A percentile compares a stretch with the other conserved stretches of the same genome.
Conservation (phyloP, 1,139 yeast species). For the Hansenula sp. region DNA sequence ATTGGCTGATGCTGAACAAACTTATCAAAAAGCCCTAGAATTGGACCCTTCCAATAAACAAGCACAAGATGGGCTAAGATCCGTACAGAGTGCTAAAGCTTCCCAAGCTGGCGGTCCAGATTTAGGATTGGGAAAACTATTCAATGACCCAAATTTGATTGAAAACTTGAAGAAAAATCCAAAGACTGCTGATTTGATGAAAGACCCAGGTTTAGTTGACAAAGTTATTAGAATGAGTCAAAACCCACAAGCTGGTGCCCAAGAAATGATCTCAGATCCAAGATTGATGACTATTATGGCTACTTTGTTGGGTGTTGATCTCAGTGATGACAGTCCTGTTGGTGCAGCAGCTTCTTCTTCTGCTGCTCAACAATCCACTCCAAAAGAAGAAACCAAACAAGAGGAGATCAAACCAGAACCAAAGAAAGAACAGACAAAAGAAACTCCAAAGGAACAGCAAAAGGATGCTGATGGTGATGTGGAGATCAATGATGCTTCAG, state of each 20-base stretch:
- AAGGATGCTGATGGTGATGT: slow-evolving; percentile 24
- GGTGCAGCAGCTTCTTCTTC: slow-evolving; percentile 8
- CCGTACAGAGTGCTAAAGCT: slow-evolving; percentile 45
- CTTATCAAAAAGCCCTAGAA: slow-evolving; percentile 79
- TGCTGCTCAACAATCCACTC: slow-evolving; percentile 8
- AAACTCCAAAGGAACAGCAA: slow-evolving; percentile 23
- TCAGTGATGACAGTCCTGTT: slow-evolving; percentile 39
- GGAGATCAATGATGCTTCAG: slow-evolving; percentile 29
- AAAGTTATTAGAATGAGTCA: slow-evolving; percentile 63
- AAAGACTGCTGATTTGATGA: slow-evolving; percentile 80
- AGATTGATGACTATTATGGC: slow-evolving; percentile 89
- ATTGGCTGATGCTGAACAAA: slow-evolving; percentile 61
- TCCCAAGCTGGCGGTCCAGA: slow-evolving; percentile 44
- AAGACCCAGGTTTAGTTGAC: slow-evolving; percentile 79
- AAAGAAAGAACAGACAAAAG: slow-evolving; percentile 25
- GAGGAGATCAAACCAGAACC: slow-evolving; percentile 21
- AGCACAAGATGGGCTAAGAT: slow-evolving; percentile 78
- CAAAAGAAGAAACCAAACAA: slow-evolving; percentile 8
- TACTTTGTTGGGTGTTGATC: slow-evolving; percentile 78
- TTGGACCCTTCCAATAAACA: slow-evolving; percentile 79
- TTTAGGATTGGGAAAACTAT: slow-evolving; percentile 72
- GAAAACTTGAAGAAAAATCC: slow-evolving; percentile 78
- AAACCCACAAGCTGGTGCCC: slow-evolving; percentile 70
- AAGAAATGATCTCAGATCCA: slow-evolving; percentile 70
- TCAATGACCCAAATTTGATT: slow-evolving; percentile 77